phyloP scores from a whole-genome alignment of 2,329 filamentous ascomycete species.

The Alternaria ventricosa region DNA sequence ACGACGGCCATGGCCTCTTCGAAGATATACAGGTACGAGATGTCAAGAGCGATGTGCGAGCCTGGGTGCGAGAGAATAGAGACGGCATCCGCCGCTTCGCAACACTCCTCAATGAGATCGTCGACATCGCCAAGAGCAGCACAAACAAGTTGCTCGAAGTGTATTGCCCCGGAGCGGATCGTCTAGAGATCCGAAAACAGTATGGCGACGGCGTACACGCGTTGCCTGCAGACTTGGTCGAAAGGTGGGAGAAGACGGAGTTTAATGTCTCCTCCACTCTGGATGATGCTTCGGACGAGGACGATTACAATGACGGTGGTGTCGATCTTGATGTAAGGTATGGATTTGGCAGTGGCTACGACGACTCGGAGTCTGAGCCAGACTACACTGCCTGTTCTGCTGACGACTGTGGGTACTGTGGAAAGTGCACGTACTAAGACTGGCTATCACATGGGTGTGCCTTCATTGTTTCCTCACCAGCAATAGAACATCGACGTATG shows the following conservation, averaged over 20 bases:
- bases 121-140: conserved; percentile 30
- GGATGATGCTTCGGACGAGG: neutral
- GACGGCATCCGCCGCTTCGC: conserved; percentile 34
- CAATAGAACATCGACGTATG: too few species aligned
- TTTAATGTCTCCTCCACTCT: neutral
- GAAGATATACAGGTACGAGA: conserved; percentile 50
- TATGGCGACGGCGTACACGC: conserved; percentile 30
- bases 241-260: conserved; percentile 15
- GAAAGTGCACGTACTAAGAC: conserved; percentile 40
- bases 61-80: conserved; percentile 54
- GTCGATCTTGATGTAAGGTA: neutral
- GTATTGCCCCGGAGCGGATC: conserved; percentile 34
- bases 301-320: neutral
- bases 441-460: neutral
- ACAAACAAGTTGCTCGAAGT: conserved; percentile 41
- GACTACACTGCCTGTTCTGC: conserved; percentile 49
- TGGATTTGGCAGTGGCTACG: conserved; percentile 11
- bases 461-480: neutral
- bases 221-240: conserved; percentile 22
- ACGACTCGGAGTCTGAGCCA: conserved; percentile 30
- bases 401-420: conserved; percentile 48
- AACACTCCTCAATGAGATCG: conserved; percentile 40
- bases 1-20: conserved; percentile 53
- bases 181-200: conserved; percentile 47
- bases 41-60: conserved; percentile 43